Evolutionary conservation across 176 grass and related monocot genomes (phyloP).

Genomic region (Alloteropsis semialata): DNA sequence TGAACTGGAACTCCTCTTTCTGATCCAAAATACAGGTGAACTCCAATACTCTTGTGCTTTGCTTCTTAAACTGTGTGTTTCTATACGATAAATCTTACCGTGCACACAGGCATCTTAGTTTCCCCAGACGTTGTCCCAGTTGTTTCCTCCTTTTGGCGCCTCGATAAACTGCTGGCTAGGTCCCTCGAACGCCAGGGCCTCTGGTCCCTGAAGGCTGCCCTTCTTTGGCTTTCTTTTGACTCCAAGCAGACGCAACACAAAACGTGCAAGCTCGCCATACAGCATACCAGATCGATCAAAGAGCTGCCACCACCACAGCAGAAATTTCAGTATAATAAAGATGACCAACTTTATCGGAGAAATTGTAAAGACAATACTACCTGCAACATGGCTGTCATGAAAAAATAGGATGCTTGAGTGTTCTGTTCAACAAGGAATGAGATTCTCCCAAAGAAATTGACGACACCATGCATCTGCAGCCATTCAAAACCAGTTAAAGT

Average conservation of each 20-base stretch:
- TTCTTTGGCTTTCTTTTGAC: slow-evolving; percentile 65
- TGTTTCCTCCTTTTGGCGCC: slow-evolving; percentile 47
- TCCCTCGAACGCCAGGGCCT: slow-evolving; percentile 31
- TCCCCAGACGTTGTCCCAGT: slow-evolving; percentile 76
- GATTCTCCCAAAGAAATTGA: slow-evolving; percentile 90
- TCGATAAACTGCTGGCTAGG: slow-evolving; percentile 40
- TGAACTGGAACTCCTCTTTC: background rate
- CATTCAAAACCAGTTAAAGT: background rate
- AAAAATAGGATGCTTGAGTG: slow-evolving; percentile 86
- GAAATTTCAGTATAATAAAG: background rate
- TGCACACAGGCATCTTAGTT: slow-evolving; percentile 9
- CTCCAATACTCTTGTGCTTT: background rate
- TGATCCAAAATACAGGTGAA: background rate
- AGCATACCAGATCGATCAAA: slow-evolving; percentile 84
- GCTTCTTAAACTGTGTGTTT: background rate
- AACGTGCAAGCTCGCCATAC: slow-evolving; percentile 83
- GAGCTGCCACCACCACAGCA: slow-evolving; percentile 46
- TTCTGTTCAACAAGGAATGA: slow-evolving; percentile 83
- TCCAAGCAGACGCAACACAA: slow-evolving; percentile 66
- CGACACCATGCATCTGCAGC: slow-evolving; percentile 81
- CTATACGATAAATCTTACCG: background rate
- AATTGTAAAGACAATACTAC: slow-evolving; percentile 21
- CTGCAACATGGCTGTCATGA: slow-evolving; percentile 81
- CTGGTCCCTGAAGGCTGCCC: slow-evolving; percentile 28
- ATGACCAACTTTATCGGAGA: background rate